Conservation (phyloP, 768 basidiomycete genomes). For the Tulasnella calospora region DNA sequence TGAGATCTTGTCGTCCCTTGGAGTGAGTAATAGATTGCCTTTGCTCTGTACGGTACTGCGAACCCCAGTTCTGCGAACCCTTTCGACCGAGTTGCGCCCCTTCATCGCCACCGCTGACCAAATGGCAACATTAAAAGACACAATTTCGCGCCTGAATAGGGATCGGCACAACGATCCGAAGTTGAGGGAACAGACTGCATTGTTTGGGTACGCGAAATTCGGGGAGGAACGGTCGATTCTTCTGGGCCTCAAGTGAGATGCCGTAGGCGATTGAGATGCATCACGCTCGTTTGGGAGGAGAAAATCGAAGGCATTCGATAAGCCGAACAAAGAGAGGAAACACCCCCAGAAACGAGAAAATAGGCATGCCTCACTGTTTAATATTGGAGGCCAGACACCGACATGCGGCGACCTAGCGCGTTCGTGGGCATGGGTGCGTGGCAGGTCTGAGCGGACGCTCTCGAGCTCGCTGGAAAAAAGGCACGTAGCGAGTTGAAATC, state of each 20-base stretch:
- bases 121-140: neutral
- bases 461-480: neutral
- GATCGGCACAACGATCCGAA: neutral
- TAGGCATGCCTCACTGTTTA: neutral
- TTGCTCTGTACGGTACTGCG: neutral
- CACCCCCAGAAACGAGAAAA: neutral
- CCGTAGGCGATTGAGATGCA: neutral
- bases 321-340: neutral
- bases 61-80: neutral
- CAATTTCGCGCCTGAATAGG: neutral
- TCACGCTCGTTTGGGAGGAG: neutral
- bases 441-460: neutral
- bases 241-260: neutral
- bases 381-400: neutral
- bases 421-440: neutral
- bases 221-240: neutral
- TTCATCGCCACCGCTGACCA: neutral
- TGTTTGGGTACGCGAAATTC: neutral
- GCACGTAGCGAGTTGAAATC: neutral
- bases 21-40: neutral
- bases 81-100: neutral
- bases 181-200: neutral
- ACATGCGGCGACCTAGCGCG: neutral
- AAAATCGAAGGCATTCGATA: neutral
- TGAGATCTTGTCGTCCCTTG: neutral